Conservation (phyloP, 805 yeast species). For the Teunomyces stri region DNA sequence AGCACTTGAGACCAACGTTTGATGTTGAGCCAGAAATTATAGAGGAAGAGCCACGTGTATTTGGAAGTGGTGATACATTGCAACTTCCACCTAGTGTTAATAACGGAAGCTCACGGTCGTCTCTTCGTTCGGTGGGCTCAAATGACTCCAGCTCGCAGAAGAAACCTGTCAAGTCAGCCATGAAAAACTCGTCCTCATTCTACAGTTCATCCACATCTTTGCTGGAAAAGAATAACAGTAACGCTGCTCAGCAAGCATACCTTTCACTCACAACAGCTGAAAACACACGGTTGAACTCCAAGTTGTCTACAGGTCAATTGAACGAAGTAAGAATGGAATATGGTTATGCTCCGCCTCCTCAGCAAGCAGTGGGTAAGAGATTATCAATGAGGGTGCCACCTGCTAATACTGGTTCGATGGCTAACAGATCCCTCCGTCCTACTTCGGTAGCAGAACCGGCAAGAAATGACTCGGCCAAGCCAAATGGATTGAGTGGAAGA, state of each 20-base stretch:
- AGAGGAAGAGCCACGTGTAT: conserved; percentile 11
- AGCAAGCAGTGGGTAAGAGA: conserved; percentile 11
- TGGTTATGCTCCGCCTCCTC: conserved; percentile 7
- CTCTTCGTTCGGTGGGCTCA: conserved; percentile 27
- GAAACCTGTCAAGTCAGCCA: conserved; percentile 52
- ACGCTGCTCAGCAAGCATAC: conserved; percentile 62
- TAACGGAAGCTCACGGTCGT: conserved; percentile 27
- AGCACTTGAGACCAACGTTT: conserved; percentile 30
- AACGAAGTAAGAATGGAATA: conserved; percentile 14
- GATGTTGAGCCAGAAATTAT: conserved; percentile 29
- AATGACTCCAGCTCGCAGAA: conserved; percentile 19
- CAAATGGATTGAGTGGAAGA: conserved; percentile 27
- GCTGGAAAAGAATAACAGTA: conserved; percentile 8
- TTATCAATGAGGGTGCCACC: conserved; percentile 28
- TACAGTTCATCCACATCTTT: conserved; percentile 12
- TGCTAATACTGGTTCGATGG: conserved; percentile 14
- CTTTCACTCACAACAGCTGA: conserved; percentile 73
- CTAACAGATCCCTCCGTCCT: conserved; percentile 34
- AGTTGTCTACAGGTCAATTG: conserved; percentile 44
- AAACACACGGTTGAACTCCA: conserved; percentile 71
- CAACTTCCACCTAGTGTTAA: conserved; percentile 13
- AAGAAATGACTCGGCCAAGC: not conserved
- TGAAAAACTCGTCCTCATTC: conserved; percentile 38
- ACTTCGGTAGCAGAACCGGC: conserved; percentile 21
- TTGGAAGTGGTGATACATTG: conserved; percentile 21